These are phyloP conservation scores for Achaetomium macrosporum DNA, from an alignment of 2,329 filamentous ascomycete species.

Conservation along the genomic window DNA sequence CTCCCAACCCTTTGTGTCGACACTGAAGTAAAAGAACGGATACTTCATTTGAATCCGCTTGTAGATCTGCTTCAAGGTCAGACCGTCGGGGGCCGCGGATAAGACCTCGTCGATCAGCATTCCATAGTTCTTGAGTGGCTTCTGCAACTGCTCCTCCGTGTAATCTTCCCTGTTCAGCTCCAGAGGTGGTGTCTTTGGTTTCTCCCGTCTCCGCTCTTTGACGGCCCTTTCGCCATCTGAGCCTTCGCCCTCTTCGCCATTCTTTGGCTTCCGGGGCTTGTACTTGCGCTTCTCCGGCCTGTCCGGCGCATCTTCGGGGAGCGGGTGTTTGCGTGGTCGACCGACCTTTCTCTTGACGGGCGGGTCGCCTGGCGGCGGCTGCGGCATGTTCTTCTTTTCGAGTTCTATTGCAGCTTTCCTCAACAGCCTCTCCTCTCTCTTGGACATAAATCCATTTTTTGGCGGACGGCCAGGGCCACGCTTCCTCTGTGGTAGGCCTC, in stretches of 20 bases:
- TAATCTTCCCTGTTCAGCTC: constrained; percentile 51
- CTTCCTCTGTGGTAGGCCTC: constrained; percentile 49
- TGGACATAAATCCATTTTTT: constrained; percentile 79
- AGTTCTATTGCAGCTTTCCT: constrained; percentile 53
- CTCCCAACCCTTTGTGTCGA: constrained; percentile 60
- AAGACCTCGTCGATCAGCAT: constrained; percentile 56
- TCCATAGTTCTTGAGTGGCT: constrained; percentile 58
- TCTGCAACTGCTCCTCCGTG: constrained; percentile 52
- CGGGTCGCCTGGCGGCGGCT: constrained; percentile 42
- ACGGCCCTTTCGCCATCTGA: constrained; percentile 49
- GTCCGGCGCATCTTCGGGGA: constrained; percentile 50
- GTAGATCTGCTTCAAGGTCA: constrained; percentile 58
- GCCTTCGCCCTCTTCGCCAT: constrained; percentile 47
- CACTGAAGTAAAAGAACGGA: constrained; percentile 54
- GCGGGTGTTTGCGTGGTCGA: constrained; percentile 57
- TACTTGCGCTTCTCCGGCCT: constrained; percentile 60
- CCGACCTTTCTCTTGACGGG: constrained; percentile 60
- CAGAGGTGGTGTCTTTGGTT: constrained; percentile 56
- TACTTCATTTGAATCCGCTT: constrained; percentile 54
- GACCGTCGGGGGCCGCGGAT: constrained; percentile 47
- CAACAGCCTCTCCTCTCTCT: constrained; percentile 61
- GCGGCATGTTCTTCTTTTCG: constrained; percentile 47
- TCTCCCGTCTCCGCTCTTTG: constrained; percentile 56
- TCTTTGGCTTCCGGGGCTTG: constrained; percentile 48
- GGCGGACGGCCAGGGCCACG: constrained; percentile 75